These are phyloP conservation scores for Plasmodium billcollinsi DNA, from an alignment of 169 alveolate species.

Conservation along the genomic window DNA sequence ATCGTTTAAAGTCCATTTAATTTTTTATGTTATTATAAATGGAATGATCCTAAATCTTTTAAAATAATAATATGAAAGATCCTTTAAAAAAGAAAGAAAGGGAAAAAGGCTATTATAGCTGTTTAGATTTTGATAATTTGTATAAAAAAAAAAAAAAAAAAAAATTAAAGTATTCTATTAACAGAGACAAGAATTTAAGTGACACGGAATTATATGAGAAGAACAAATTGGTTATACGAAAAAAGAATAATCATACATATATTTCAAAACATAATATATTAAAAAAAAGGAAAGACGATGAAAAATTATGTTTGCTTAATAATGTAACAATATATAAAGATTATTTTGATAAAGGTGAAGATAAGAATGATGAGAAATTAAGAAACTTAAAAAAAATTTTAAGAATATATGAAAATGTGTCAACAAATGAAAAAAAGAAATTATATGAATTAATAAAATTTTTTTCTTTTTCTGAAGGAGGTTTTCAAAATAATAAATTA, in stretches of 20 bases:
- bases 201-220: conserved; percentile 54
- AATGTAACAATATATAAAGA: conserved; percentile 55
- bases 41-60: not conserved
- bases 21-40: not conserved
- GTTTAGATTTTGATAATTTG: conserved; percentile 66
- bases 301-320: conserved; percentile 29
- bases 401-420: conserved; percentile 72
- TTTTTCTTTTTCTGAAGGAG: conserved; percentile 70
- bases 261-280: conserved; percentile 39
- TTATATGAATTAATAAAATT: conserved; percentile 66
- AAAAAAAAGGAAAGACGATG: conserved; percentile 4
- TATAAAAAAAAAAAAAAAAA: conserved; percentile 70
- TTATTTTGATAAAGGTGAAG: conserved; percentile 53
- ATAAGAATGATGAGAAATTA: conserved; percentile 35
- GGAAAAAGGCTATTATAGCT: conserved; percentile 70
- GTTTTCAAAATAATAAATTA: conserved; percentile 59
- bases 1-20: not conserved
- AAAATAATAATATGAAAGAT: conserved; percentile 33
- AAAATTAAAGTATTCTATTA: conserved; percentile 45
- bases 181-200: conserved; percentile 53
- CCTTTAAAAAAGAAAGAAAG: conserved; percentile 46
- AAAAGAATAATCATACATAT: conserved; percentile 37
- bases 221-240: conserved; percentile 26
- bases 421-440: conserved; percentile 40
- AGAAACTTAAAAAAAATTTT: conserved; percentile 49